These are phyloP conservation scores for Fonsecaea pugnacius DNA, from an alignment of 2,329 filamentous ascomycete species.

Conservation along the genomic window DNA sequence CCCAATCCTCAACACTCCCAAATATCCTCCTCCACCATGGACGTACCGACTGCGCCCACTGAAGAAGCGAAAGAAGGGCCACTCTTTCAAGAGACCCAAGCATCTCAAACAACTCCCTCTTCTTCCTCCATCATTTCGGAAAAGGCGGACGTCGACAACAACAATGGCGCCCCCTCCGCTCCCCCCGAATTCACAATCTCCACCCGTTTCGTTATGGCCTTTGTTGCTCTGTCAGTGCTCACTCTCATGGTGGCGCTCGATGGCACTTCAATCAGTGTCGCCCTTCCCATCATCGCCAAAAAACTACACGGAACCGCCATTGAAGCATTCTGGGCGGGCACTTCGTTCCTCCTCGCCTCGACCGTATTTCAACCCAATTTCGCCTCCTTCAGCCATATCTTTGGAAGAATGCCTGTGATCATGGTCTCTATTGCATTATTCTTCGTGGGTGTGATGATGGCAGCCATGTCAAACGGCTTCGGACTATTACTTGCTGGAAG, in stretches of 20 bases:
- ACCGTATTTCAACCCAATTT: slow-evolving; percentile 62
- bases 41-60: not conserved
- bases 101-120: slow-evolving; percentile 23
- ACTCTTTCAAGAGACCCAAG: slow-evolving; percentile 2
- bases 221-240: slow-evolving; percentile 58
- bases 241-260: slow-evolving; percentile 68
- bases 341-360: slow-evolving; percentile 69
- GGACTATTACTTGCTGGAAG: slow-evolving; percentile 52
- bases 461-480: slow-evolving; percentile 49
- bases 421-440: slow-evolving; percentile 50
- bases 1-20: not conserved
- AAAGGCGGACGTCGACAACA: slow-evolving; percentile 11
- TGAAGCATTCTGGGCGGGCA: slow-evolving; percentile 73
- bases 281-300: slow-evolving; percentile 55
- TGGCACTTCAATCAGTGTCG: slow-evolving; percentile 67
- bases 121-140: slow-evolving; percentile 26
- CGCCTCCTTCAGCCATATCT: slow-evolving; percentile 53
- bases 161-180: slow-evolving; percentile 11
- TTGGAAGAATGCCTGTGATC: slow-evolving; percentile 52
- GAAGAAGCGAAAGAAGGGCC: not conserved
- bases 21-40: slow-evolving; percentile 2
- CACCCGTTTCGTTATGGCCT: slow-evolving; percentile 52
- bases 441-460: slow-evolving; percentile 51
- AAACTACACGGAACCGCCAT: slow-evolving; percentile 59
- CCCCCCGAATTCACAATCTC: slow-evolving; percentile 30